These are phyloP conservation scores for Neurospora sp. DNA, from an alignment of 2,329 filamentous ascomycete genomes.

Conservation along the genomic window DNA sequence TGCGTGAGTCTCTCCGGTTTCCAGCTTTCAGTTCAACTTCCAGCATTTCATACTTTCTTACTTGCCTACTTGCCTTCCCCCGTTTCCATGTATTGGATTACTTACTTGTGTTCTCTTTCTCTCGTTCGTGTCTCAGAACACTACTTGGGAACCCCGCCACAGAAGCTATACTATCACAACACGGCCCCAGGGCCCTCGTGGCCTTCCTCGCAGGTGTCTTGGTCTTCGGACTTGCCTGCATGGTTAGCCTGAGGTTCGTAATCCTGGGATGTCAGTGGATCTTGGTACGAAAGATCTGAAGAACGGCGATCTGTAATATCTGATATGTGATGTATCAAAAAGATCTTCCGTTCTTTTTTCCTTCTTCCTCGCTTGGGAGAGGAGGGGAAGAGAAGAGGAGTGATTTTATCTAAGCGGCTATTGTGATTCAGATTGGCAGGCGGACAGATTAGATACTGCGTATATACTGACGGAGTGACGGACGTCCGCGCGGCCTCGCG, in stretches of 20 bases:
- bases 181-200: slow-evolving; percentile 13
- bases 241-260: slow-evolving; percentile 16
- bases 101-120: too few relatives aligned
- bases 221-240: slow-evolving; percentile 14
- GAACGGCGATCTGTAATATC: neutral
- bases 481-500: neutral
- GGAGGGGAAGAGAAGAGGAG: neutral
- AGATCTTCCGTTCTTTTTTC: neutral
- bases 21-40: too few relatives aligned
- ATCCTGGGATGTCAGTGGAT: slow-evolving; percentile 12
- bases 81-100: too few relatives aligned
- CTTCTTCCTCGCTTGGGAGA: neutral
- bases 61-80: too few relatives aligned
- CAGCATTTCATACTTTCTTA: too few relatives aligned
- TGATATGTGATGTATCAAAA: neutral
- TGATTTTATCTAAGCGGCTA: neutral
- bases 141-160: slow-evolving; percentile 17
- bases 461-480: neutral
- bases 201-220: slow-evolving; percentile 18
- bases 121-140: neutral
- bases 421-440: neutral
- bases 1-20: slow-evolving; percentile 4
- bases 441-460: neutral
- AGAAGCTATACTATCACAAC: slow-evolving; percentile 13
- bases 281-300: slow-evolving; percentile 13